Evolutionary conservation across 1,284 basidiomycete species (phyloP).

Genomic region (Ceraceosorus bombacis): DNA sequence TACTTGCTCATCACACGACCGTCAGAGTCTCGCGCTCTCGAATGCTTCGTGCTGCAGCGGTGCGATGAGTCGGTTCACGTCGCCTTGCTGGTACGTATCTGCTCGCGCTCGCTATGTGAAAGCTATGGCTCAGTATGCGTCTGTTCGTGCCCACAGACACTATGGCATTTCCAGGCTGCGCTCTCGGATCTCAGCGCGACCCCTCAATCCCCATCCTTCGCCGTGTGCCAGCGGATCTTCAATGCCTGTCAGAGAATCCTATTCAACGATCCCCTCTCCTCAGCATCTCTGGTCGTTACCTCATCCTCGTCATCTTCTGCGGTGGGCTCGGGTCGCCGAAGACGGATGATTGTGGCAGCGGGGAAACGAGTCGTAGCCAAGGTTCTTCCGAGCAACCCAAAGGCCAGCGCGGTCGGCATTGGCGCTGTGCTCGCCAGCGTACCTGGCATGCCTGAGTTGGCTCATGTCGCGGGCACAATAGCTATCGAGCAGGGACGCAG

Average conservation of each 20-base stretch:
- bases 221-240: constrained; percentile 83
- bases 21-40: constrained; percentile 39
- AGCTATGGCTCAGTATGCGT: neutral
- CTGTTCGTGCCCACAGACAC: constrained; percentile 19
- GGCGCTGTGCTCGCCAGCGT: constrained; percentile 70
- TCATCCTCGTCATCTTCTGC: constrained; percentile 8
- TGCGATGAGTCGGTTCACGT: constrained; percentile 44
- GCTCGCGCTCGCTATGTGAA: neutral
- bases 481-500: constrained; percentile 79
- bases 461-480: constrained; percentile 67
- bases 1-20: constrained; percentile 45
- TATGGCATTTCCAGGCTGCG: constrained; percentile 46
- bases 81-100: constrained; percentile 29
- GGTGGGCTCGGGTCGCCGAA: neutral
- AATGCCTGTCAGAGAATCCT: constrained; percentile 94
- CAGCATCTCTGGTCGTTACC: constrained; percentile 5
- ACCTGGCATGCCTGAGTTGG: constrained; percentile 69
- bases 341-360: neutral
- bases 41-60: constrained; percentile 40
- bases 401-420: constrained; percentile 76
- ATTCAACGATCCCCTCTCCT: constrained; percentile 63
- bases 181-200: constrained; percentile 46
- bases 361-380: constrained; percentile 9
- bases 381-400: constrained; percentile 28
- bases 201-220: constrained; percentile 68